A percentile compares a stretch with the other conserved stretches of the same genome.
phyloP scores from a whole-genome alignment of 2,329 filamentous ascomycete genomes.

The Ambrosiella cleistominuta region DNA sequence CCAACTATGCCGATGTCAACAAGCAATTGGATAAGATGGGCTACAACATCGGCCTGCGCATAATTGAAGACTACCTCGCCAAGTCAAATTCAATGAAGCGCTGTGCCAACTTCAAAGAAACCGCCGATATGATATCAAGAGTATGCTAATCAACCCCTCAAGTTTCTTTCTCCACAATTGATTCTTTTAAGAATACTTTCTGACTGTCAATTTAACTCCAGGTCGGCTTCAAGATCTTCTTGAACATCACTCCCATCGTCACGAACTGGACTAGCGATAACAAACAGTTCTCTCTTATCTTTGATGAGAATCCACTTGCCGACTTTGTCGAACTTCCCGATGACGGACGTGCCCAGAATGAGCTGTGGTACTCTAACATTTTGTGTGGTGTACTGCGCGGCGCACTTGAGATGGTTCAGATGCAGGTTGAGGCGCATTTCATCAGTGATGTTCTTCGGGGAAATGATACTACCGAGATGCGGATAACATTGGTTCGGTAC shows the following conservation, averaged over 20 bases:
- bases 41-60: conserved; percentile 87
- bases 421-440: conserved; percentile 96
- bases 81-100: conserved; percentile 81
- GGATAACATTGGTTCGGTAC: conserved; percentile 76
- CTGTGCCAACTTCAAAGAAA: conserved; percentile 86
- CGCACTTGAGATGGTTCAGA: conserved; percentile 95
- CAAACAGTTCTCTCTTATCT: conserved; percentile 89
- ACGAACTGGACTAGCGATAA: conserved; percentile 93
- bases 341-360: conserved; percentile 85
- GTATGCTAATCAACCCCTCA: conserved; percentile 26
- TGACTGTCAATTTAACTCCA: conserved; percentile 21
- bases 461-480: conserved; percentile 94
- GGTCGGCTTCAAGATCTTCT: conserved; percentile 98
- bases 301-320: conserved; percentile 90
- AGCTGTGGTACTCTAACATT: conserved; percentile 97
- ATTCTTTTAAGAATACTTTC: not conserved
- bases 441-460: conserved; percentile 84
- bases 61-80: conserved; percentile 95
- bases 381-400: conserved; percentile 83
- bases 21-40: conserved; percentile 98
- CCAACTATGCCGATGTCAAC: conserved; percentile 89
- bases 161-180: not conserved
- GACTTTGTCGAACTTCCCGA: conserved; percentile 97
- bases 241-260: conserved; percentile 86
- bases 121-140: conserved; percentile 90